Evolutionary conservation across 306 rosid genomes (phyloP).

Genomic region (Cucumis melo): DNA sequence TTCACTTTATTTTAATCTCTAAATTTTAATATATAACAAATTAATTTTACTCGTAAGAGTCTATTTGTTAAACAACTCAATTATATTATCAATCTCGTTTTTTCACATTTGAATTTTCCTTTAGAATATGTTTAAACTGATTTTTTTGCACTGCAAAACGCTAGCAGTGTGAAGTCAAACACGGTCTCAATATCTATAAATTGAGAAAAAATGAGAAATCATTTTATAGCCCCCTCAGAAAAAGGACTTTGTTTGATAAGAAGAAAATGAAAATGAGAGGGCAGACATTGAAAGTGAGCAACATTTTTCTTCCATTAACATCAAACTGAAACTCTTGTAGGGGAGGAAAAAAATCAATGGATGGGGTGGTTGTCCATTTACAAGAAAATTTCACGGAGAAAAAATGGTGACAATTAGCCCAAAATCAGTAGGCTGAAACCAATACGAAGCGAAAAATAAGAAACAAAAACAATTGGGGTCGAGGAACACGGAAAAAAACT

Average conservation of each 20-base stretch:
- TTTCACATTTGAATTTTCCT: too few species aligned
- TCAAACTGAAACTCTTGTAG: constrained; percentile 48
- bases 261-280: neutral
- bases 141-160: too few species aligned
- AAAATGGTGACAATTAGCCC: constrained; percentile 53
- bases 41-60: too few species aligned
- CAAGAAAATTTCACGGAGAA: constrained; percentile 38
- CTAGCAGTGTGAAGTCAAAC: too few species aligned
- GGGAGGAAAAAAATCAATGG: constrained; percentile 21
- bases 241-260: neutral
- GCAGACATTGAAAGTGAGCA: constrained; percentile 1
- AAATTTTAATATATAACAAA: too few species aligned
- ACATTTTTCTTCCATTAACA: constrained; percentile 21
- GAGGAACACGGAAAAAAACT: constrained; percentile 35
- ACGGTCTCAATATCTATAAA: too few species aligned
- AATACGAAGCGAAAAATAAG: constrained; percentile 33
- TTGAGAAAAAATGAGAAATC: too few species aligned
- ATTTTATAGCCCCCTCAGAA: too few species aligned
- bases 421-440: constrained; percentile 54
- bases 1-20: too few species aligned
- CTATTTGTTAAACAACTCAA: too few species aligned
- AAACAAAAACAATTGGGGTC: constrained; percentile 42
- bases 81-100: too few species aligned
- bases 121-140: too few species aligned
- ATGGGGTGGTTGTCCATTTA: constrained; percentile 46